These are phyloP conservation scores for Moesziomyces parantarcticus DNA, from an alignment of 1,284 basidiomycete genomes.

Conservation along the genomic window DNA sequence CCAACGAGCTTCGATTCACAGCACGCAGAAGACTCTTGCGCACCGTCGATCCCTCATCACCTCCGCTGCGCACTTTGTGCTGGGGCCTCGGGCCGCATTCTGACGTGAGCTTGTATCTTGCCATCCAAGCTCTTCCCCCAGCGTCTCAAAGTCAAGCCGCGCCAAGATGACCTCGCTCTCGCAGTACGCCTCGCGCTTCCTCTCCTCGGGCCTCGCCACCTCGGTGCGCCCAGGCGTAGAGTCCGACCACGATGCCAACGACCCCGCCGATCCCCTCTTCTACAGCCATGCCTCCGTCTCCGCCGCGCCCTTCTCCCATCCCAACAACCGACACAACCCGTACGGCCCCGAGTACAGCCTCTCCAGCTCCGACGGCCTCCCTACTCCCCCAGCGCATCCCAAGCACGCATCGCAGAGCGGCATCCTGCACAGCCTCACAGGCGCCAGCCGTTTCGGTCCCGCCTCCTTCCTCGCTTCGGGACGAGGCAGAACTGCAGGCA, in stretches of 20 bases:
- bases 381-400: constrained; percentile 30
- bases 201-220: constrained; percentile 40
- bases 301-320: constrained; percentile 41
- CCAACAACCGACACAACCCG: constrained; percentile 28
- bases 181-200: constrained; percentile 53
- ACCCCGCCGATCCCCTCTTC: constrained; percentile 45
- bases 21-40: too few species aligned
- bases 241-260: constrained; percentile 40
- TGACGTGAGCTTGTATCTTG: neutral
- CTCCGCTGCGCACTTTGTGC: constrained; percentile 21
- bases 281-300: constrained; percentile 48
- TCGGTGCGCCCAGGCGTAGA: constrained; percentile 30
- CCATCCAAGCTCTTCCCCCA: neutral
- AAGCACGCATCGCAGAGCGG: constrained; percentile 32
- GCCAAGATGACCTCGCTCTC: constrained; percentile 47
- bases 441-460: constrained; percentile 46
- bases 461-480: constrained; percentile 36
- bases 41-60: constrained; percentile 5
- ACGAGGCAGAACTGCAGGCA: constrained; percentile 14
- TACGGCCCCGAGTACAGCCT: constrained; percentile 51
- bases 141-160: neutral
- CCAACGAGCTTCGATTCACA: too few species aligned
- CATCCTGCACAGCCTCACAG: constrained; percentile 44
- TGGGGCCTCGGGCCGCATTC: neutral
- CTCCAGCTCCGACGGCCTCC: constrained; percentile 53